Conservation (phyloP, 768 basidiomycete species). For the Hygrocybe coccinea region DNA sequence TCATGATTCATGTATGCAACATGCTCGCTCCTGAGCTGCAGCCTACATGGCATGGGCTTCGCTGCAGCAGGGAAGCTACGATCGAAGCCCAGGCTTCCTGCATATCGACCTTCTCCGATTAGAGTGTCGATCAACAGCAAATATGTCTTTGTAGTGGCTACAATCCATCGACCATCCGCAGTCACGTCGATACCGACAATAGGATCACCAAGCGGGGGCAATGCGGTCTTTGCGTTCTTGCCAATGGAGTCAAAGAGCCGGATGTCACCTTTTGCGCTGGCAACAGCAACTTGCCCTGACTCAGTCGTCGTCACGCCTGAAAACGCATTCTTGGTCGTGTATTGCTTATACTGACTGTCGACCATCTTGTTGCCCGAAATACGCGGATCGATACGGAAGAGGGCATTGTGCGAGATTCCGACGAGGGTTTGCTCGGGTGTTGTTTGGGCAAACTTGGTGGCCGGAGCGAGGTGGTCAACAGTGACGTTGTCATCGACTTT, state of each 20-base stretch:
- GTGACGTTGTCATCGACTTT: constrained; percentile 87
- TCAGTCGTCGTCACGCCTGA: constrained; percentile 88
- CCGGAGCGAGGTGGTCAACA: constrained; percentile 87
- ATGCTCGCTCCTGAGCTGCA: constrained; percentile 87
- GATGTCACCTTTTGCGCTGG: constrained; percentile 95
- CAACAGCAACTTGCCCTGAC: constrained; percentile 82
- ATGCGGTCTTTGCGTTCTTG: constrained; percentile 97
- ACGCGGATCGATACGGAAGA: constrained; percentile 98
- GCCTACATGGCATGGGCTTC: constrained; percentile 84
- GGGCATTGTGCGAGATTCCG: constrained; percentile 87
- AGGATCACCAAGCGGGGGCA: constrained; percentile 92
- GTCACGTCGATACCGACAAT: constrained; percentile 94
- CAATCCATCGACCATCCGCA: constrained; percentile 88
- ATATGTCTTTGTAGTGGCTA: constrained; percentile 94
- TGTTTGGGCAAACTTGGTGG: constrained; percentile 91
- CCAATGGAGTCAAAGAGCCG: constrained; percentile 92
- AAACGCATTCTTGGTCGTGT: constrained; percentile 91
- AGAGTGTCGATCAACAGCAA: constrained; percentile 90
- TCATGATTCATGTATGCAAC: constrained; percentile 89
- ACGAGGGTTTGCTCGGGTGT: constrained; percentile 90
- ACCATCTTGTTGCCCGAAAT: constrained; percentile 90
- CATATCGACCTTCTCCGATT: constrained; percentile 85
- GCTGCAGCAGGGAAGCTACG: constrained; percentile 90
- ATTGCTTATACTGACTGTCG: constrained; percentile 93
- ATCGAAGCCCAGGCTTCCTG: constrained; percentile 84